phyloP scores from a whole-genome alignment of 495 filamentous ascomycete genomes.

The Aspergillus asperescens region DNA sequence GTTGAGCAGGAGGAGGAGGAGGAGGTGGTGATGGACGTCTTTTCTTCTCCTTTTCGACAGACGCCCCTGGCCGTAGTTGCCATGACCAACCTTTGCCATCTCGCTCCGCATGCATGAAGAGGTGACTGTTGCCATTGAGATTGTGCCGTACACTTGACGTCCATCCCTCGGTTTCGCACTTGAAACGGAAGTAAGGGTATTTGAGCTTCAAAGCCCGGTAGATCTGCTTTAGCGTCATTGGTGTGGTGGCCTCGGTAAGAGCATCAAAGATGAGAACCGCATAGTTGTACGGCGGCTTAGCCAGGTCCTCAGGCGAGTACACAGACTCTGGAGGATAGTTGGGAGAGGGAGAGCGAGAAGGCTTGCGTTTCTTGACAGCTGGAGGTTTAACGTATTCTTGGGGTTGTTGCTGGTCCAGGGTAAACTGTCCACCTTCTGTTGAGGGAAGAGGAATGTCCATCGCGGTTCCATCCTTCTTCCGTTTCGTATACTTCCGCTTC shows the following conservation, averaged over 20 bases:
- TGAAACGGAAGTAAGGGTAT: slow-evolving; percentile 88
- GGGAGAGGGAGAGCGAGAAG: slow-evolving; percentile 63
- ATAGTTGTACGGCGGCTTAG: slow-evolving; percentile 82
- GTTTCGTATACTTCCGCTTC: slow-evolving; percentile 74
- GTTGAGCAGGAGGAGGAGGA: slow-evolving; percentile 39
- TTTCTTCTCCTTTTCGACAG: slow-evolving; percentile 68
- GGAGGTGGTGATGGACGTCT: slow-evolving; percentile 53
- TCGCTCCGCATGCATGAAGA: slow-evolving; percentile 79
- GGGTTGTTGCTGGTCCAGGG: slow-evolving; percentile 38
- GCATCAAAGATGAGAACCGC: slow-evolving; percentile 88
- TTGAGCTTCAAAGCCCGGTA: slow-evolving; percentile 82
- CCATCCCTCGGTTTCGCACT: slow-evolving; percentile 78
- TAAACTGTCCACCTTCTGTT: slow-evolving; percentile 43
- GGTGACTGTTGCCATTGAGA: slow-evolving; percentile 72
- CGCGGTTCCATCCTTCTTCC: slow-evolving; percentile 52
- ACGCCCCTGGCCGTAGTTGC: slow-evolving; percentile 57
- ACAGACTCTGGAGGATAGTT: slow-evolving; percentile 67
- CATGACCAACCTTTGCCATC: slow-evolving; percentile 69
- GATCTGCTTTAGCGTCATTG: slow-evolving; percentile 86
- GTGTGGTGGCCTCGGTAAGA: slow-evolving; percentile 61
- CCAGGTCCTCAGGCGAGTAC: slow-evolving; percentile 77
- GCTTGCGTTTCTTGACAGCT: slow-evolving; percentile 51
- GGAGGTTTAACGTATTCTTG: slow-evolving; percentile 42
- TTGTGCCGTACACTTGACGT: slow-evolving; percentile 97
- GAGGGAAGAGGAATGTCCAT: slow-evolving; percentile 42